These are phyloP conservation scores for Cicer pinnatifidum DNA, from an alignment of 306 rosid species.

Conservation along the genomic window DNA sequence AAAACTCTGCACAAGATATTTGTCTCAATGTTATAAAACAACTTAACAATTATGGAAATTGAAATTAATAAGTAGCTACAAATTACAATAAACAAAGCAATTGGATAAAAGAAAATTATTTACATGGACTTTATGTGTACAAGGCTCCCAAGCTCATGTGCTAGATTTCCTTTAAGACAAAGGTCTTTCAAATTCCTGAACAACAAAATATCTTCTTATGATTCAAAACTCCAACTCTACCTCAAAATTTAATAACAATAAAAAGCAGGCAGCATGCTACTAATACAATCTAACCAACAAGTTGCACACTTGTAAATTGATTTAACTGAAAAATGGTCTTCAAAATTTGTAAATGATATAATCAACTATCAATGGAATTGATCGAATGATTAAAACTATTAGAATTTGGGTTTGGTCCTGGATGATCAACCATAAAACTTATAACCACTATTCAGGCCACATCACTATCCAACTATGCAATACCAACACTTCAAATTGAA, in stretches of 20 bases:
- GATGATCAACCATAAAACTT: background rate
- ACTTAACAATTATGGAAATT: conserved; percentile 26
- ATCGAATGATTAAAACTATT: background rate
- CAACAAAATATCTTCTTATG: conserved; percentile 33
- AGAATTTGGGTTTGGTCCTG: background rate
- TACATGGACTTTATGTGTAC: conserved; percentile 81
- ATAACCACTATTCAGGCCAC: background rate
- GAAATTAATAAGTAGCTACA: background rate
- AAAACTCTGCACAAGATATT: conserved; percentile 62
- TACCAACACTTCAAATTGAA: no score
- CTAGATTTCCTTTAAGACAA: conserved; percentile 78
- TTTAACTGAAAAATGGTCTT: background rate
- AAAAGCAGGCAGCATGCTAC: background rate
- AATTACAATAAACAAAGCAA: conserved; percentile 20
- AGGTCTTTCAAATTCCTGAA: conserved; percentile 78
- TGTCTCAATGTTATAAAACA: conserved; percentile 32
- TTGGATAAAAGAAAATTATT: conserved; percentile 37
- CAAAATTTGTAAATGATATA: background rate
- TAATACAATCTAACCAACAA: conserved; percentile 20
- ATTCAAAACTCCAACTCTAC: conserved; percentile 21
- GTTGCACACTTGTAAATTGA: conserved; percentile 25
- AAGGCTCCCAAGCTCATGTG: conserved; percentile 67
- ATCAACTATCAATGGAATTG: background rate
- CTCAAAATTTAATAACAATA: background rate
- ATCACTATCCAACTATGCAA: background rate